phyloP scores from a whole-genome alignment of 306 rosid genomes.

The Quercus wislizeni region DNA sequence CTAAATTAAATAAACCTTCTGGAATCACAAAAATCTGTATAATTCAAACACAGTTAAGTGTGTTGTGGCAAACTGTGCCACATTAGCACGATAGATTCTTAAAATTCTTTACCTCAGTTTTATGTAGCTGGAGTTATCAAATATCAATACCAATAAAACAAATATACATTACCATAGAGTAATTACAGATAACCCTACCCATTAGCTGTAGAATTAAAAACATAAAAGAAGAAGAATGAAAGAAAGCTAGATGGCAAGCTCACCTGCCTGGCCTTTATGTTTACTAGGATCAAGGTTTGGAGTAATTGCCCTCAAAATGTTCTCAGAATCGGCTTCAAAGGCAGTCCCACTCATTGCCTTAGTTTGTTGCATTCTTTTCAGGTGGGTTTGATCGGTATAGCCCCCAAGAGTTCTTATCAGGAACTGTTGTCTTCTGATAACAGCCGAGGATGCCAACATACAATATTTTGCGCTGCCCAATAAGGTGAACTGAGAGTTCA shows the following conservation, averaged over 20 bases:
- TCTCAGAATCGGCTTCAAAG: slow-evolving; percentile 67
- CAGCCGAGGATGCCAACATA: slow-evolving; percentile 57
- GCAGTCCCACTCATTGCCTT: slow-evolving; percentile 19
- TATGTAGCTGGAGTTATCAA: neutral
- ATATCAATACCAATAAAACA: neutral
- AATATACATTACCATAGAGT: neutral
- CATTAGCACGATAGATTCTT: neutral
- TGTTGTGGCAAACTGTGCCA: no score
- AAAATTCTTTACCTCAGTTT: neutral
- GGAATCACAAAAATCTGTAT: neutral
- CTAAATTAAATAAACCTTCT: neutral
- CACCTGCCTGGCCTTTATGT: slow-evolving; percentile 93
- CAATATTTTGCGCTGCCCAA: slow-evolving; percentile 36
- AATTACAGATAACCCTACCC: neutral
- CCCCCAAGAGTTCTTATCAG: slow-evolving; percentile 64
- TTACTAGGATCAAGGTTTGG: slow-evolving; percentile 63
- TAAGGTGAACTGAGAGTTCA: slow-evolving; percentile 44
- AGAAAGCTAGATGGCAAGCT: neutral
- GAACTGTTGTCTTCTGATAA: slow-evolving; percentile 69
- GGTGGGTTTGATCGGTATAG: slow-evolving; percentile 25
- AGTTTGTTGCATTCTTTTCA: slow-evolving; percentile 37
- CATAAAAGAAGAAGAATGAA: neutral
- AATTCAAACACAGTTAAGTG: neutral
- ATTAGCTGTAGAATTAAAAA: neutral
- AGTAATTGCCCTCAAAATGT: slow-evolving; percentile 59